These are phyloP conservation scores for Candida orba DNA, from an alignment of 805 yeast species.

Conservation along the genomic window DNA sequence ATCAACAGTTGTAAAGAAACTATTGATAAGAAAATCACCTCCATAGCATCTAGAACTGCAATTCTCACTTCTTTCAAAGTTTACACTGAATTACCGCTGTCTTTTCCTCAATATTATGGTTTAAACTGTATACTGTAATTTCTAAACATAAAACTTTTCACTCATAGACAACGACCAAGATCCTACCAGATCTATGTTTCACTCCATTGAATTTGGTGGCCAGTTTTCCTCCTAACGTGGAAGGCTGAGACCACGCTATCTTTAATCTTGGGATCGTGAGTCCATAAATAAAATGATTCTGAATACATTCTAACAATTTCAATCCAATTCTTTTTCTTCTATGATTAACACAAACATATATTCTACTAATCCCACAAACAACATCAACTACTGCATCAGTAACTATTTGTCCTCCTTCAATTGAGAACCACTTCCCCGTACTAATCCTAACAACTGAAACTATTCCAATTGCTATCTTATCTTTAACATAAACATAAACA, in stretches of 20 bases:
- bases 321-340: slow-evolving; percentile 47
- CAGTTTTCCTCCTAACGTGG: slow-evolving; percentile 53
- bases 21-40: too few species aligned
- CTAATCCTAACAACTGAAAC: slow-evolving; percentile 43
- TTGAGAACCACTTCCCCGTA: slow-evolving; percentile 54
- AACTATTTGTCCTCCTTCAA: slow-evolving; percentile 42
- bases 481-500: slow-evolving; percentile 43
- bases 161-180: too few species aligned
- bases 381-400: slow-evolving; percentile 34
- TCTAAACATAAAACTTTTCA: too few species aligned
- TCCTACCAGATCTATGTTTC: slow-evolving; percentile 44
- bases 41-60: too few species aligned
- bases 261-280: slow-evolving; percentile 32
- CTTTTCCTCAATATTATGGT: too few species aligned
- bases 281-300: slow-evolving; percentile 43
- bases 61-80: too few species aligned
- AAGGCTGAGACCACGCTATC: slow-evolving; percentile 70
- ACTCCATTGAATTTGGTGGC: slow-evolving; percentile 52
- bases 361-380: slow-evolving; percentile 37
- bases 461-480: slow-evolving; percentile 45
- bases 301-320: slow-evolving; percentile 36
- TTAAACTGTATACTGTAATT: too few species aligned
- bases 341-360: slow-evolving; percentile 37
- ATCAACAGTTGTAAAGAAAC: too few species aligned
- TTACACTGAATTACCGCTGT: too few species aligned